Evolutionary conservation across 768 basidiomycete species (phyloP).

Genomic region (Leucocoprinus sp.): DNA sequence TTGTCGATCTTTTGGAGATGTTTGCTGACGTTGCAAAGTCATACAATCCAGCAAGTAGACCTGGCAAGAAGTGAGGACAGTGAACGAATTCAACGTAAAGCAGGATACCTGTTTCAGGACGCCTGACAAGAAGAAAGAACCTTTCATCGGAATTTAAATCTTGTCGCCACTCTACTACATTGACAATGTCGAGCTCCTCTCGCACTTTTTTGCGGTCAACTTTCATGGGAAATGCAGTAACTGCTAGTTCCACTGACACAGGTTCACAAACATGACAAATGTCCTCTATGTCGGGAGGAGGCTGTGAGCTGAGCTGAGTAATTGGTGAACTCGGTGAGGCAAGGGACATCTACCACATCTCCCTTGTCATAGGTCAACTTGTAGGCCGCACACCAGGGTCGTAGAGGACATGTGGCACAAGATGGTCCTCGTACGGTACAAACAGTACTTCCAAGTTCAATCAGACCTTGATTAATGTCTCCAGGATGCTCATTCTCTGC

Average conservation of each 20-base stretch:
- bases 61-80: conserved; percentile 38
- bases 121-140: conserved; percentile 68
- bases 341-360: conserved; percentile 8
- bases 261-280: conserved; percentile 62
- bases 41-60: conserved; percentile 82
- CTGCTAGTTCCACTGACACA: conserved; percentile 29
- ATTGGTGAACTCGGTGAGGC: background rate
- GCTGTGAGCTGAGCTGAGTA: background rate
- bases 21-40: conserved; percentile 73
- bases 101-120: conserved; percentile 70
- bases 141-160: conserved; percentile 28
- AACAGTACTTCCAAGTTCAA: conserved; percentile 90
- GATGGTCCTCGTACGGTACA: conserved; percentile 80
- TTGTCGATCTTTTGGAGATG: conserved; percentile 37
- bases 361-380: conserved; percentile 12
- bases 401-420: conserved; percentile 69
- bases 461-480: conserved; percentile 87
- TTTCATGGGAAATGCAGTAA: conserved; percentile 85
- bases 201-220: conserved; percentile 73
- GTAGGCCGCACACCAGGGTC: conserved; percentile 61
- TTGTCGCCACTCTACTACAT: conserved; percentile 73
- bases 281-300: conserved; percentile 62
- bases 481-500: conserved; percentile 38
- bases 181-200: conserved; percentile 79
- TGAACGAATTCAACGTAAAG: conserved; percentile 7